Evolutionary conservation across 495 filamentous ascomycete species (phyloP).

Genomic region (Tuber umbilicatum): DNA sequence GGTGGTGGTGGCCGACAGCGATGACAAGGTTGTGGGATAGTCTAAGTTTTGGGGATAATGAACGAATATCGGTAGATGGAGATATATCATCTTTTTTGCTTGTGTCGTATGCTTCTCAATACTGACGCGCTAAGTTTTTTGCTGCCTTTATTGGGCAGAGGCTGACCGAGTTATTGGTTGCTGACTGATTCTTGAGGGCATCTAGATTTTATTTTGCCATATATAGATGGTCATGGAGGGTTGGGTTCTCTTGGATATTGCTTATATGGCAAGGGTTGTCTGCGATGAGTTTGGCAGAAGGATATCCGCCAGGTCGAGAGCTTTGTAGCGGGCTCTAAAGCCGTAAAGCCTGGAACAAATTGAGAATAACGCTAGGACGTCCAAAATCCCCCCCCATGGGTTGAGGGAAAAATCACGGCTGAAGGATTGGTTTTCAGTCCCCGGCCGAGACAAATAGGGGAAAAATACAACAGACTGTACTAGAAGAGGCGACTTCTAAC

Average conservation of each 20-base stretch:
- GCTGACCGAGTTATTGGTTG: not conserved
- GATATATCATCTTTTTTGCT: not conserved
- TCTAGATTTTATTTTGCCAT: not conserved
- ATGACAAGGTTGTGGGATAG: not conserved
- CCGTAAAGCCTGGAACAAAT: too few relatives aligned
- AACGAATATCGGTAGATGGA: not conserved
- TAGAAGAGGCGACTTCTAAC: too few relatives aligned
- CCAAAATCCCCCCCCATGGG: too few relatives aligned
- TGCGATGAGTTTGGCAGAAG: not conserved
- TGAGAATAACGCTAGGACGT: too few relatives aligned
- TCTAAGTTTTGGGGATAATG: not conserved
- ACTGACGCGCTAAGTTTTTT: not conserved
- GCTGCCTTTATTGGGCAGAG: not conserved
- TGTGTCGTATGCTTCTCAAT: not conserved
- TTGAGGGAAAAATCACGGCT: too few relatives aligned
- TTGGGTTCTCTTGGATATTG: not conserved
- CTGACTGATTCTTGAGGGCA: not conserved
- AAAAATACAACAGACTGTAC: too few relatives aligned
- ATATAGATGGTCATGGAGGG: not conserved
- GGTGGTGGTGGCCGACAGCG: not conserved
- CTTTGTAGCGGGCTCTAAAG: not conserved
- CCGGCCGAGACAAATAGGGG: too few relatives aligned
- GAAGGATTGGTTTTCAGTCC: too few relatives aligned
- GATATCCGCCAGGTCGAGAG: not conserved
- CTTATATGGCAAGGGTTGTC: not conserved